Evolutionary conservation across 2,329 filamentous ascomycete genomes (phyloP), one percentile per base, ranked within the genome.

Genomic region (Tolypocladium sp.): DNA sequence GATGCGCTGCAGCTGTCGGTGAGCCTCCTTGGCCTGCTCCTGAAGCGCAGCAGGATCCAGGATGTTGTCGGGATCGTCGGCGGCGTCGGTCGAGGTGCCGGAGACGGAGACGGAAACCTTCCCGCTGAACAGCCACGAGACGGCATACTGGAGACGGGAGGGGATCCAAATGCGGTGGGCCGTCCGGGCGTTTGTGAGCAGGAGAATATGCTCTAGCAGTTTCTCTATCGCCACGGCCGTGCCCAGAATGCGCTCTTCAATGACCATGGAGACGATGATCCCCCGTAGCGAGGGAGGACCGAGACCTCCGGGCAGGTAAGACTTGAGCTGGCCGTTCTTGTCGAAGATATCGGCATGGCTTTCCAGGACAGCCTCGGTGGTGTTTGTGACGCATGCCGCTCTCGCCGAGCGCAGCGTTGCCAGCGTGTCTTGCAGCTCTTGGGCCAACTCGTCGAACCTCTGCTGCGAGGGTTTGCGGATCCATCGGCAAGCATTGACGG

Each of bases 251-350:
- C 75, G 71, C 64, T 81, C 77, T 57, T 81, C 77, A 9, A 79
- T 69, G 4, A 79, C 75, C 75, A 82, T 78, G 17, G 73, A 72
- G 4, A 78, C 61, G 2, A 79, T 68, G n/a, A 81, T 69, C 0
- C 74, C 76, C 0, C 71, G 67, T 2, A 80, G 59, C 9, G 68
- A 65, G 0, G 68, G 67, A 5, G 68, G 63, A 0, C 67, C 64
- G 2, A 57, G 37, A 12, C 65, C 61, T 3, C 66, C 64, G 9
- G 49, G 20, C 10, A 13, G 35, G 0, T 68, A 59, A 1, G 66
- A 25, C 22, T 71, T 74, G 1, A 79, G 59, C 4, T 66, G 65
- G 2, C 76, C 77, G n/a, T 70, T 61, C 2, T 72, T 69, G 38
- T 78, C 74, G 57, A 79, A 80, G 0, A 79, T 60, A 20, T 75